These are phyloP conservation scores for Scheffersomyces amazonensis DNA, from an alignment of 805 yeast genomes.

Conservation along the genomic window DNA sequence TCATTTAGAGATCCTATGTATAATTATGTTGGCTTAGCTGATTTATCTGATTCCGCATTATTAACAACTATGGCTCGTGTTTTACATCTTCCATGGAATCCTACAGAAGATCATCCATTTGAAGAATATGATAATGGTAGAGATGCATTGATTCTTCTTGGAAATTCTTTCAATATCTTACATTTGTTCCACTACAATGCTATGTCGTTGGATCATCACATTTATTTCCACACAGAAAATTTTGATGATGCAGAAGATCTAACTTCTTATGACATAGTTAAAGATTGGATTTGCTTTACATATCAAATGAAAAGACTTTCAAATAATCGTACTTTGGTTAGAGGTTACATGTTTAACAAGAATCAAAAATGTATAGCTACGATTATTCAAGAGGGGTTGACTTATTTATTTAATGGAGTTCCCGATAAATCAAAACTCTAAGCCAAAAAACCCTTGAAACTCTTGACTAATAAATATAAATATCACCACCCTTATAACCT, in stretches of 20 bases:
- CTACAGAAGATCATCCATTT: slow-evolving; percentile 27
- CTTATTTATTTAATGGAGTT: slow-evolving; percentile 26
- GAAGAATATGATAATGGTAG: slow-evolving; percentile 28
- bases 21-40: slow-evolving; percentile 36
- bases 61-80: slow-evolving; percentile 41
- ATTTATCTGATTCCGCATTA: slow-evolving; percentile 35
- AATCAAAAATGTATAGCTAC: slow-evolving; percentile 35
- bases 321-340: slow-evolving; percentile 34
- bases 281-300: slow-evolving; percentile 35
- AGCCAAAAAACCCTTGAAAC: too few species aligned
- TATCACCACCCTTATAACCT: too few species aligned
- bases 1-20: slow-evolving; percentile 21
- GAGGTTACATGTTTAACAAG: slow-evolving; percentile 34
- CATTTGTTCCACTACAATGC: slow-evolving; percentile 42
- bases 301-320: slow-evolving; percentile 33
- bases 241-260: slow-evolving; percentile 10
- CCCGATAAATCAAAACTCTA: slow-evolving; percentile 9
- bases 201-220: slow-evolving; percentile 44
- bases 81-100: slow-evolving; percentile 41
- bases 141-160: slow-evolving; percentile 30
- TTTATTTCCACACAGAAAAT: slow-evolving; percentile 36
- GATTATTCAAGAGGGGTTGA: slow-evolving; percentile 40
- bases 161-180: slow-evolving; percentile 28
- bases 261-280: slow-evolving; percentile 24
- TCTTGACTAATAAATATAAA: too few species aligned